Percentiles rank a stretch among this genome's conserved stretches.
These are phyloP conservation scores for Apiotrichum laibachii DNA, from an alignment of 1,284 basidiomycete species.

Conservation along the genomic window DNA sequence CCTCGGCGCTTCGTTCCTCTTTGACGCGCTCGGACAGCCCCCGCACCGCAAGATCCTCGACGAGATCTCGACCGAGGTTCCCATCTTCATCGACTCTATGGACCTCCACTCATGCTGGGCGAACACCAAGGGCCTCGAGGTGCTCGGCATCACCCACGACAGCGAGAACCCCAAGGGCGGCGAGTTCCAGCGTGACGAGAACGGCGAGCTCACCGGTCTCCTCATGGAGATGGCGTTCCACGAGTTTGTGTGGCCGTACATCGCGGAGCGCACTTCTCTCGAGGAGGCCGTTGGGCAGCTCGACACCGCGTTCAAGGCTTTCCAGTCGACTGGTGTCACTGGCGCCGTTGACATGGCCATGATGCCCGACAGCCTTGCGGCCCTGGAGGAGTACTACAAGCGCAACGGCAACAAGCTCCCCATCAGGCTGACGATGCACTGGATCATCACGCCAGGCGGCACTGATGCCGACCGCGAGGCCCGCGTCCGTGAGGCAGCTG, in stretches of 20 bases:
- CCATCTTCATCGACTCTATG: slow-evolving; percentile 36
- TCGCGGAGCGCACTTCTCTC: slow-evolving; percentile 18
- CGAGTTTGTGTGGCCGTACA: slow-evolving; percentile 33
- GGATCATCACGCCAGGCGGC: slow-evolving; percentile 24
- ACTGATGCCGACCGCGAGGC: slow-evolving; percentile 17
- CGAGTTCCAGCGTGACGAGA: slow-evolving; percentile 26
- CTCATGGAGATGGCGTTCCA: slow-evolving; percentile 29
- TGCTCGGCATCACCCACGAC: slow-evolving; percentile 24
- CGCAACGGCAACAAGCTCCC: slow-evolving; percentile 23
- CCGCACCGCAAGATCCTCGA: slow-evolving; percentile 27
- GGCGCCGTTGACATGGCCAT: slow-evolving; percentile 37
- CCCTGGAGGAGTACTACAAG: slow-evolving; percentile 27
- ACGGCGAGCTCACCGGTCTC: slow-evolving; percentile 30
- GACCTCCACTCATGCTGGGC: slow-evolving; percentile 37
- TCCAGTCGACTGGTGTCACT: slow-evolving; percentile 29
- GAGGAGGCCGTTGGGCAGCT: slow-evolving; percentile 22
- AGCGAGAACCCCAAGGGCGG: slow-evolving; percentile 29
- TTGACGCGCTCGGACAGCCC: slow-evolving; percentile 22
- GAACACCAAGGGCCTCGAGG: slow-evolving; percentile 30
- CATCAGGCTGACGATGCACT: slow-evolving; percentile 26
- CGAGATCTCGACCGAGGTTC: slow-evolving; percentile 24
- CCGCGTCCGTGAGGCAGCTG: slow-evolving; percentile 20
- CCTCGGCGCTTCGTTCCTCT: slow-evolving; percentile 26
- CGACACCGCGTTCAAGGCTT: slow-evolving; percentile 23
- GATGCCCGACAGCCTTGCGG: slow-evolving; percentile 22